These are phyloP conservation scores for Citrullus colocynthis DNA, from an alignment of 306 rosid genomes.

Conservation along the genomic window DNA sequence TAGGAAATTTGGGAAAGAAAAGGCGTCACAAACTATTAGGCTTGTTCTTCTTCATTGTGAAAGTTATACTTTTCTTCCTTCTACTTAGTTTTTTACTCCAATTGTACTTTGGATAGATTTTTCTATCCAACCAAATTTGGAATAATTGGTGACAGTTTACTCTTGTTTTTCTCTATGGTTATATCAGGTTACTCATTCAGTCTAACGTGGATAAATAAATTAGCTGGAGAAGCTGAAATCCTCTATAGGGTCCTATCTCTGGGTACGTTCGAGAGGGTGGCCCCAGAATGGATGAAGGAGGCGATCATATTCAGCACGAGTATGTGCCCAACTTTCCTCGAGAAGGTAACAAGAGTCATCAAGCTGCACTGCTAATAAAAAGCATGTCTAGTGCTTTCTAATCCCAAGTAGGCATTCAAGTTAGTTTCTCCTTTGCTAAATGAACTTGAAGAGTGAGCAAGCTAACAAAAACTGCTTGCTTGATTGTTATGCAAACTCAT, in stretches of 20 bases:
- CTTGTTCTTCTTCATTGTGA: not conserved
- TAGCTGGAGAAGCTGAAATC: constrained; percentile 45
- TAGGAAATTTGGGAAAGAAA: not conserved
- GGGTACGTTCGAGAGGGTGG: constrained; percentile 77
- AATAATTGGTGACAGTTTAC: not conserved
- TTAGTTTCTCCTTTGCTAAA: not conserved
- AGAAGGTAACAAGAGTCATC: constrained; percentile 50
- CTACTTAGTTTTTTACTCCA: not conserved
- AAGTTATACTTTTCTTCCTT: not conserved
- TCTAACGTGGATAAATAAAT: constrained; percentile 47
- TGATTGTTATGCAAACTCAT: not conserved
- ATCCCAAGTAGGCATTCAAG: not conserved
- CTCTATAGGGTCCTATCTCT: constrained; percentile 45
- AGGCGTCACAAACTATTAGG: not conserved
- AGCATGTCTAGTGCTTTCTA: not conserved
- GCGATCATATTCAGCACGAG: constrained; percentile 66
- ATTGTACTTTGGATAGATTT: not conserved
- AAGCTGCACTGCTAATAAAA: constrained; percentile 25
- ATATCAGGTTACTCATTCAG: constrained; percentile 67
- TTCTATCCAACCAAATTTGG: no score
- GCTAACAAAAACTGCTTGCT: not conserved
- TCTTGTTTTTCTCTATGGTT: not conserved
- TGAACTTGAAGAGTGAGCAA: not conserved
- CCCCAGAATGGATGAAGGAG: constrained; percentile 92
- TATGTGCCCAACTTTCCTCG: constrained; percentile 73